Percentiles rank a stretch among this genome's conserved stretches.
Conservation (phyloP, 2,329 filamentous ascomycete species). For the Pseudocercospora ulei region DNA sequence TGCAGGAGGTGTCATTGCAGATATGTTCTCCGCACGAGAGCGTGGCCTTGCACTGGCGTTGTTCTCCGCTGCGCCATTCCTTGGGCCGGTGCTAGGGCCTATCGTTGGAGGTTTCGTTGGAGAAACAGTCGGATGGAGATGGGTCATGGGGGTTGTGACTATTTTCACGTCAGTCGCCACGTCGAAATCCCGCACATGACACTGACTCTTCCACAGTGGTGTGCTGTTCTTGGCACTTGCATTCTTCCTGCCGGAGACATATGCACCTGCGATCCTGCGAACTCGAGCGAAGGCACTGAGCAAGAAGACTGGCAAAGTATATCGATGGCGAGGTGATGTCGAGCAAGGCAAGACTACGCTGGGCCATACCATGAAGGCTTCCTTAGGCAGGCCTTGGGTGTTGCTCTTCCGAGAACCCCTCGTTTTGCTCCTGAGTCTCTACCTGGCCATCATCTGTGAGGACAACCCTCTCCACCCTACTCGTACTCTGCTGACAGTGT, state of each 20-base stretch:
- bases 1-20: conserved; percentile 38
- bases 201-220: conserved; percentile 37
- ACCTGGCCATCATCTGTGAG: conserved; percentile 49
- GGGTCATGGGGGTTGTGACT: conserved; percentile 53
- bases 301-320: conserved; percentile 42
- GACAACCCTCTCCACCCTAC: no score
- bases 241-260: conserved; percentile 49
- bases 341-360: conserved; percentile 31
- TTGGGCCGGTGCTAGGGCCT: conserved; percentile 53
- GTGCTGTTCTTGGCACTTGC: conserved; percentile 48
- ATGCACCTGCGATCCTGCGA: conserved; percentile 47
- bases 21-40: conserved; percentile 36
- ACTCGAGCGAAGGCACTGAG: conserved; percentile 44
- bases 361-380: conserved; percentile 42
- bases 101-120: conserved; percentile 56
- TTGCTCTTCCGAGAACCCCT: conserved; percentile 61
- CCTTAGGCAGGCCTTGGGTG: conserved; percentile 55
- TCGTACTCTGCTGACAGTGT: background rate
- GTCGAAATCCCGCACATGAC: background rate
- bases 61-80: conserved; percentile 56
- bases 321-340: conserved; percentile 40
- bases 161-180: conserved; percentile 31
- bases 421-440: conserved; percentile 53
- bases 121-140: conserved; percentile 53
- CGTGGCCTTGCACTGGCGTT: conserved; percentile 47